Evolutionary conservation across 352 stramenopile genomes (phyloP).

Genomic region (Phytophthora pisi): DNA sequence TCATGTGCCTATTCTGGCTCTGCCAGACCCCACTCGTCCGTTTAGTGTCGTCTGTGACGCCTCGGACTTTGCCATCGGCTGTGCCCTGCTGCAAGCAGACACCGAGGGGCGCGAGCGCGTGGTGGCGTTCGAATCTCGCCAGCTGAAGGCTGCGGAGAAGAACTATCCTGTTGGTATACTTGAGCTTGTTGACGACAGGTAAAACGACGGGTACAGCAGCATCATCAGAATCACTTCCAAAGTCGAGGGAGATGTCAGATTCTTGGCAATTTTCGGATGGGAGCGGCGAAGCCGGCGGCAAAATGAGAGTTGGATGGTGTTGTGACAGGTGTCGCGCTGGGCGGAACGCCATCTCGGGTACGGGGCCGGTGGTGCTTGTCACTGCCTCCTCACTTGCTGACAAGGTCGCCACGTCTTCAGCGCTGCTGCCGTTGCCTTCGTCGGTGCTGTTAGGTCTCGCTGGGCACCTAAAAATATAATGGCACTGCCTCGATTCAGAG

Average conservation of each 20-base stretch:
- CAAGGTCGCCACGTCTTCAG: not conserved
- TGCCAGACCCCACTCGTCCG: no score
- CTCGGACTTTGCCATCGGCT: no score
- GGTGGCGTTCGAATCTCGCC: no score
- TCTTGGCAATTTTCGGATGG: not conserved
- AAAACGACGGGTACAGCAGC: not conserved
- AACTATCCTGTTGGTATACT: no score
- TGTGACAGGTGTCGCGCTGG: not conserved
- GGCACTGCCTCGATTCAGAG: not conserved
- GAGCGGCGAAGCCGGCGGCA: not conserved
- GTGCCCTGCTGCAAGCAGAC: no score
- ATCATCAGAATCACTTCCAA: not conserved
- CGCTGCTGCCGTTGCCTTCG: not conserved
- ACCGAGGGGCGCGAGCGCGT: no score
- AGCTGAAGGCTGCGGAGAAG: no score
- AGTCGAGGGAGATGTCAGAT: not conserved
- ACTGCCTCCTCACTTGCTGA: not conserved
- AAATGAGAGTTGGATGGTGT: not conserved
- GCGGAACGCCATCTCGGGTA: not conserved
- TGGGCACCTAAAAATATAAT: not conserved
- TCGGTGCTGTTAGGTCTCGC: not conserved
- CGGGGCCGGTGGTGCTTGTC: not conserved
- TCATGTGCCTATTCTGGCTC: no score
- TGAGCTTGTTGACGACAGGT: not conserved
- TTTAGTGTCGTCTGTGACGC: no score